Evolutionary conservation across 225 moss, liverwort and hornwort species (phyloP), one percentile per base, ranked within the genome.

Genomic region (Polytrichum commune): DNA sequence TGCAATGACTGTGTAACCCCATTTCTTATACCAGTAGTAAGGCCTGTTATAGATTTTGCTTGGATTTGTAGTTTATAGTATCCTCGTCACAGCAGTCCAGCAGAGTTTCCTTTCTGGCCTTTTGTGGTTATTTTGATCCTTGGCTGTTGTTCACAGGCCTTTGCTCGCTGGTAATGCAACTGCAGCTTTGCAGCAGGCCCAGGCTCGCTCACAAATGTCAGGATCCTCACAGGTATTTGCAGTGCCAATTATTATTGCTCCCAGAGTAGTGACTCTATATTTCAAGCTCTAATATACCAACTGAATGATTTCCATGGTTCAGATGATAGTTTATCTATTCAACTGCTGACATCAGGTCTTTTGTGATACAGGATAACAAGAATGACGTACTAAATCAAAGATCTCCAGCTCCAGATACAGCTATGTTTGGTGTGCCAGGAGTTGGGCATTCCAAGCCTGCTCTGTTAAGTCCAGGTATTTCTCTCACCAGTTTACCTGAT

Each of bases 381-480:
- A 87, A 85, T 65, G 98, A 98, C 32, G 90, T 91, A 55, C 53
- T 95, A 72, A 93, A 89, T 68, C 95, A 92, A 69, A 77, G 98
- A 70, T 95, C 95, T 64, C 98, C 98, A 53, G 93, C 91, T 82
- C 92, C 98, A 72, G 98, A 98, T 29, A 72, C 95, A 32, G 84
- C 83, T 54, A 91, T 98, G 87, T 98, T 98, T 74, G 95, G 95
- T 73, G 91, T 95, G 27, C 93, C 95, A 75, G 98, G 97, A 60
- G 91, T 88, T 68, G 97, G 91, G 56, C 98, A 98, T 68, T 90
- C 91, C 30, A 98, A 98, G 83, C 86, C 98, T 58, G 95, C 85
- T 69, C 83, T 98, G 28, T 75, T 98, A 76, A 98, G 98, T 80
- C 98, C 95, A 89, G 98, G 98, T 95, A 78, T 73, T 65, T 74